Conservation (phyloP, 352 stramenopile species). For the Globisporangium spiculum region DNA sequence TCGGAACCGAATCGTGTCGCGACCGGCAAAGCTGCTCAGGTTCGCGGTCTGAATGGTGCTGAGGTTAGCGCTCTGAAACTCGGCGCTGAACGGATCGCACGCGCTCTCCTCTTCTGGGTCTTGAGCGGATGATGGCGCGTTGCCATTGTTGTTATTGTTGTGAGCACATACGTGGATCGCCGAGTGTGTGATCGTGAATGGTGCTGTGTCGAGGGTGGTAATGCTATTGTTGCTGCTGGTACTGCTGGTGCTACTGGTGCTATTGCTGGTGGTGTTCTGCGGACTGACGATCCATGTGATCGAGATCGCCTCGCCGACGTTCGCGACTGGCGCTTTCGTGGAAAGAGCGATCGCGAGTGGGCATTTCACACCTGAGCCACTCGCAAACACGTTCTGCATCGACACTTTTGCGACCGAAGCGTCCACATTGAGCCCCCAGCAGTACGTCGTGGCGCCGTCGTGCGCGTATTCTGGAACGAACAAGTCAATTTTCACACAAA, state of each 20-base stretch:
- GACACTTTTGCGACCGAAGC: slow-evolving; percentile 17
- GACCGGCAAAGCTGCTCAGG: slow-evolving; percentile 11
- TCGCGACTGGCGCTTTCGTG: background rate
- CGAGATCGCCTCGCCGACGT: slow-evolving; percentile 12
- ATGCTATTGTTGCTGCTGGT: slow-evolving; percentile 2
- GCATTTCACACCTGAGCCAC: slow-evolving; percentile 19
- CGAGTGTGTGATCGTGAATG: slow-evolving; percentile 14
- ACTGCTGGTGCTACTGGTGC: background rate
- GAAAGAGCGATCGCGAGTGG: slow-evolving; percentile 20
- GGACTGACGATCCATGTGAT: slow-evolving; percentile 25
- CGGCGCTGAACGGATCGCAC: slow-evolving; percentile 24
- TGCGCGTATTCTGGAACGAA: background rate
- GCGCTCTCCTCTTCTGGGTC: background rate
- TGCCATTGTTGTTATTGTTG: background rate
- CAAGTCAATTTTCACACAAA: no score
- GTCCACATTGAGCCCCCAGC: slow-evolving; percentile 26
- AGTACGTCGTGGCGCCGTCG: slow-evolving; percentile 37
- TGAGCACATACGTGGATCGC: slow-evolving; percentile 23
- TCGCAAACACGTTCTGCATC: slow-evolving; percentile 15
- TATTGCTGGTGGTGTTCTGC: background rate
- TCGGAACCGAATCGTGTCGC: slow-evolving; percentile 18
- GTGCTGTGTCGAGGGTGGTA: background rate
- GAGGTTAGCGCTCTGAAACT: slow-evolving; percentile 20
- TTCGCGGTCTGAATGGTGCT: slow-evolving; percentile 23
- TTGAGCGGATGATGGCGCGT: background rate